Conservation (phyloP, 257 asterid species). For the Hygrophila difformis region DNA sequence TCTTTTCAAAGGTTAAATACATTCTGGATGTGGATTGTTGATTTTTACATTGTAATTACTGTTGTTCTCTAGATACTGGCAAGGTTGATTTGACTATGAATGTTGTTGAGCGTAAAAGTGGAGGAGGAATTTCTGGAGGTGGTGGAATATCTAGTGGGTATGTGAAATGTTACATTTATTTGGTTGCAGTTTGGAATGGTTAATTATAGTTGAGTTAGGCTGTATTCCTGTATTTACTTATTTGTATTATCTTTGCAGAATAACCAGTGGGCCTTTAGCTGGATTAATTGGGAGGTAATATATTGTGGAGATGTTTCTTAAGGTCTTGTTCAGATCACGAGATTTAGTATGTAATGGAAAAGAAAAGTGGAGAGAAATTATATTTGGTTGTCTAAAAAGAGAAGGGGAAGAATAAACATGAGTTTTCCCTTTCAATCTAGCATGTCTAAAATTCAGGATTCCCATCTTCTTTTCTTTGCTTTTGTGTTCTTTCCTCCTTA, state of each 20-base stretch:
- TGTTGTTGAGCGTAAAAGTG: constrained; percentile 89
- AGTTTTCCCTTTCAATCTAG: too few species aligned
- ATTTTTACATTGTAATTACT: constrained; percentile 9
- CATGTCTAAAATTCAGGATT: too few species aligned
- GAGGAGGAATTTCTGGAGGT: constrained; percentile 91
- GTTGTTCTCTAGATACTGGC: constrained; percentile 49
- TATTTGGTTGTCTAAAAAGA: too few species aligned
- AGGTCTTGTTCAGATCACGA: too few species aligned
- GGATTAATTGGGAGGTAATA: constrained; percentile 96
- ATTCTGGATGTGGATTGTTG: too few species aligned
- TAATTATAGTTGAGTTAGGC: not conserved
- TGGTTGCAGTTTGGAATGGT: constrained; percentile 1
- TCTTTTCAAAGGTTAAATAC: constrained; percentile 11
- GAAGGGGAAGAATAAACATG: too few species aligned
- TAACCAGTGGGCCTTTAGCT: constrained; percentile 92
- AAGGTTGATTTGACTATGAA: constrained; percentile 93
- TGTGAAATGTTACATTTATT: constrained; percentile 22
- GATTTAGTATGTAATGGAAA: too few species aligned
- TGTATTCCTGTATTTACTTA: constrained; percentile 12
- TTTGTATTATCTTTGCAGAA: constrained; percentile 41
- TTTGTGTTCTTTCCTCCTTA: too few species aligned
- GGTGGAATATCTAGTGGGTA: constrained; percentile 99
- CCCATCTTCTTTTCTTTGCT: too few species aligned
- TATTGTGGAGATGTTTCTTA: too few species aligned
- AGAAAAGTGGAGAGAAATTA: too few species aligned